Base-by-base conservation (phyloP, 83 land plant genomes). In the Isoetes engelmannii region DNA sequence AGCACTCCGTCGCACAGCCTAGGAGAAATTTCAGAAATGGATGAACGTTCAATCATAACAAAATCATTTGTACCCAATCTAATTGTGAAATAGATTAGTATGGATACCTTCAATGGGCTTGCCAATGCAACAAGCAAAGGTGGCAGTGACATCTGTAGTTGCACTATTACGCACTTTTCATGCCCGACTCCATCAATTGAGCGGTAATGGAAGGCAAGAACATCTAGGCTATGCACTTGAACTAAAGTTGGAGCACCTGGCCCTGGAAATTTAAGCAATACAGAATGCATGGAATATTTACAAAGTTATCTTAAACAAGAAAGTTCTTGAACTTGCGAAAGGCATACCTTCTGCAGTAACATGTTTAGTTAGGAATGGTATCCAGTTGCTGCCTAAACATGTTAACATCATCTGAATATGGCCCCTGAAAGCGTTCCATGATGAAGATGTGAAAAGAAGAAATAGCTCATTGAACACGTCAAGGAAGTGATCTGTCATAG, bases 1-100 rank as follows among this genome's bases (percentile, higher is more conserved):
- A 4, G 97, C 88, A 48, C 86, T 86, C 37, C 59, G 51, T 47
- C 92, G 71, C 47, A 83, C 57, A 58, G 80, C 86, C 96, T 90
- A 28, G 74, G 13, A 62, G 12, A 81, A 76, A 46, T 54, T 10
- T n/a, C 74, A 72, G 28, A 12, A 47, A 20, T 10, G 42, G 48
- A 10, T 28, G 37, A 28, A 28, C 37, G 37, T 28, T 28, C 37
- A 28, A 28, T 28, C 37, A 28, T 28, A 28, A 0, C 0, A 2
- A 28, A 28, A 28, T 28, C 2, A 0, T 28, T 28, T 28, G 37
- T 28, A 28, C 37, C 2, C 37, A 28, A 28, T 28, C 37, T 28
- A 28, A 28, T 28, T 28, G 37, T 0, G 37, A 28, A 59, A 3
- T 51, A 51, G 13, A 51, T 51, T 12, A 12, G 55, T 51, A 59